Evolutionary conservation across 2,329 filamentous ascomycete species (phyloP).

Genomic region (Tetracladium maxilliforme): DNA sequence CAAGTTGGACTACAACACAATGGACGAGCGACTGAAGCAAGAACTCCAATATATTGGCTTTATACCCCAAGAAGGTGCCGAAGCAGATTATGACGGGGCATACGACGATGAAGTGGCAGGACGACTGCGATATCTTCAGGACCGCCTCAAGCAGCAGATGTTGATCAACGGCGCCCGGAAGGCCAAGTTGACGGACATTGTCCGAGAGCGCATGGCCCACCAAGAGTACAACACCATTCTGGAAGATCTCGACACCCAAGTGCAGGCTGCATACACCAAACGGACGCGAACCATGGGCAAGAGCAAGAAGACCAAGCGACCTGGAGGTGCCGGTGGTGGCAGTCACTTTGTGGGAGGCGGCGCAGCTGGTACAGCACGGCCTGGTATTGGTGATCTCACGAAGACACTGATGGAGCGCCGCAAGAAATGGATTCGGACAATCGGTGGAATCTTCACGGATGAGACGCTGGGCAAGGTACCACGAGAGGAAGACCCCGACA

Average conservation of each 20-base stretch:
- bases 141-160: slow-evolving; percentile 67
- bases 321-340: slow-evolving; percentile 60
- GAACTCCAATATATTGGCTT: slow-evolving; percentile 88
- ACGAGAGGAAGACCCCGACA: slow-evolving; percentile 43
- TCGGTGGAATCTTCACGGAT: slow-evolving; percentile 80
- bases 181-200: slow-evolving; percentile 69
- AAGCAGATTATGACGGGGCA: slow-evolving; percentile 74
- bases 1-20: slow-evolving; percentile 70
- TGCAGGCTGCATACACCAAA: slow-evolving; percentile 91
- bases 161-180: slow-evolving; percentile 86
- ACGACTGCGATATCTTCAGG: slow-evolving; percentile 72
- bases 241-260: slow-evolving; percentile 88
- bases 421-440: slow-evolving; percentile 77
- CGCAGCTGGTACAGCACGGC: slow-evolving; percentile 48
- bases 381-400: slow-evolving; percentile 80
- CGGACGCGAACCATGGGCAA: slow-evolving; percentile 89
- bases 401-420: slow-evolving; percentile 86
- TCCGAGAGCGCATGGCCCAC: slow-evolving; percentile 84
- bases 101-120: slow-evolving; percentile 91
- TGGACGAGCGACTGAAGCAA: slow-evolving; percentile 83
- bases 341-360: slow-evolving; percentile 44
- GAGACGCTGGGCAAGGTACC: slow-evolving; percentile 62
- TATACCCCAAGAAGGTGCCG: slow-evolving; percentile 49
- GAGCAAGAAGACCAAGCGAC: slow-evolving; percentile 77
- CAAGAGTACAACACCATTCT: slow-evolving; percentile 96